phyloP scores from a whole-genome alignment of 768 basidiomycete species.

The Leucogyrophana mollusca region DNA sequence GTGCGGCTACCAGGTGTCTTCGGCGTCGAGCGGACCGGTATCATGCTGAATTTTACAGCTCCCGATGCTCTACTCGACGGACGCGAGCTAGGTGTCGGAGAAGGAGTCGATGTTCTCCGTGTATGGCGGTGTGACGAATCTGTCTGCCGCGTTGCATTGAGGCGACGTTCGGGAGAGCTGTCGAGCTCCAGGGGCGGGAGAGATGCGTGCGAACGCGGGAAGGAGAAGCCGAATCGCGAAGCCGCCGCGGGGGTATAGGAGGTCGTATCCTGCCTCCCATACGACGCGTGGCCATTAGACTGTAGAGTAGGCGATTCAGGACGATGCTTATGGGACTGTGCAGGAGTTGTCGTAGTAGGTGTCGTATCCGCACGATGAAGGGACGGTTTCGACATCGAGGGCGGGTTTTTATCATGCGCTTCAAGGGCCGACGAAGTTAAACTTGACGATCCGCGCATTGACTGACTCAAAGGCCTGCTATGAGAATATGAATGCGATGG shows the following conservation, averaged over 20 bases:
- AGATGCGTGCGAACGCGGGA: slow-evolving; percentile 30
- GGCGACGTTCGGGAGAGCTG: slow-evolving; percentile 11
- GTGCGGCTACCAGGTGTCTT: slow-evolving; percentile 25
- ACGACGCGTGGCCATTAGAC: neutral
- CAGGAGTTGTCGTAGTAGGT: too few species aligned
- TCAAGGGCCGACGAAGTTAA: slow-evolving; percentile 7
- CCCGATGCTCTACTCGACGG: slow-evolving; percentile 25
- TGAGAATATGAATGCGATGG: slow-evolving; percentile 11
- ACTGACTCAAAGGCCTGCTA: slow-evolving; percentile 1
- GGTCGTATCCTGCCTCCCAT: slow-evolving; percentile 6
- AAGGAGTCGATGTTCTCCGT: slow-evolving; percentile 20
- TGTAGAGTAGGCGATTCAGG: too few species aligned
- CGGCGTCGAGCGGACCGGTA: slow-evolving; percentile 43
- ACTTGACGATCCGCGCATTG: slow-evolving; percentile 20
- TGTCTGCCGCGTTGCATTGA: neutral
- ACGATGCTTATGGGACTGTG: too few species aligned
- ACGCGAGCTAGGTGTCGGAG: slow-evolving; percentile 24
- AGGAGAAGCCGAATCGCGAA: slow-evolving; percentile 39
- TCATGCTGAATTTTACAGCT: slow-evolving; percentile 33
- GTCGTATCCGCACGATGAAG: too few species aligned
- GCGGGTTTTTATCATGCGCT: neutral
- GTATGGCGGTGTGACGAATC: slow-evolving; percentile 5
- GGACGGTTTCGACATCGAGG: neutral
- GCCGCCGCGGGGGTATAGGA: slow-evolving; percentile 19
- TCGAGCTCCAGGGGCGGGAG: slow-evolving; percentile 43